These are phyloP conservation scores for Saccharum hybrid DNA, from an alignment of 202 grass and related monocot species.

Conservation along the genomic window DNA sequence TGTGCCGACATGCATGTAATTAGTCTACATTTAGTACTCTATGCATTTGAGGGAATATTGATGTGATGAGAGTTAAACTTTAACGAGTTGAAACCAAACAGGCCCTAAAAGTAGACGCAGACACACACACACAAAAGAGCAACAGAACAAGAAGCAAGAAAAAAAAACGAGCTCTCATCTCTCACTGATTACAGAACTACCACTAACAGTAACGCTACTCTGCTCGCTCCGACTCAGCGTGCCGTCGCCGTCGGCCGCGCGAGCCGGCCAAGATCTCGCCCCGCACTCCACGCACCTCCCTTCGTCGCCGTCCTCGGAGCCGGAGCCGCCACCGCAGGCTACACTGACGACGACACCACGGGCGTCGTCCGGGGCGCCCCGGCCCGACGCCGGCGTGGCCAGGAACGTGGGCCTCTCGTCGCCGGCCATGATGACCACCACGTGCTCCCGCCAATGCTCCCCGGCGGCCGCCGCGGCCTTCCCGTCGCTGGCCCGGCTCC, in stretches of 20 bases:
- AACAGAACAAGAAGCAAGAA: neutral
- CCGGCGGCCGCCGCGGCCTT: slow-evolving; percentile 3
- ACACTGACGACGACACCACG: neutral
- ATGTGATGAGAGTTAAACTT: too few species aligned
- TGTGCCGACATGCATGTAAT: too few species aligned
- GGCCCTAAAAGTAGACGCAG: neutral
- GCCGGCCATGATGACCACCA: slow-evolving; percentile 84
- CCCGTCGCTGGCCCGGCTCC: neutral
- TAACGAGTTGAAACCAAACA: too few species aligned
- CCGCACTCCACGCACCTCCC: slow-evolving; percentile 39
- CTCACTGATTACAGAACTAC: slow-evolving; percentile 11
- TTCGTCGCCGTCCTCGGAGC: neutral
- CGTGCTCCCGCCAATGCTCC: slow-evolving; percentile 35
- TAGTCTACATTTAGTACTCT: too few species aligned
- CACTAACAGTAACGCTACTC: neutral
- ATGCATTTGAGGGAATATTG: too few species aligned
- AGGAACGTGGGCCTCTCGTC: slow-evolving; percentile 66
- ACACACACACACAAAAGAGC: neutral
- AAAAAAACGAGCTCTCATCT: neutral
- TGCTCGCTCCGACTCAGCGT: slow-evolving; percentile 1
- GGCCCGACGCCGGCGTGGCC: slow-evolving; percentile 42
- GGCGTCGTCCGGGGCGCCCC: neutral
- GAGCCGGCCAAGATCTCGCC: slow-evolving; percentile 4
- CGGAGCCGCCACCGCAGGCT: neutral
- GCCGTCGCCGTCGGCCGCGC: slow-evolving; percentile 12